Evolutionary conservation across 2,329 filamentous ascomycete species (phyloP).

Genomic region (Alternaria atra): DNA sequence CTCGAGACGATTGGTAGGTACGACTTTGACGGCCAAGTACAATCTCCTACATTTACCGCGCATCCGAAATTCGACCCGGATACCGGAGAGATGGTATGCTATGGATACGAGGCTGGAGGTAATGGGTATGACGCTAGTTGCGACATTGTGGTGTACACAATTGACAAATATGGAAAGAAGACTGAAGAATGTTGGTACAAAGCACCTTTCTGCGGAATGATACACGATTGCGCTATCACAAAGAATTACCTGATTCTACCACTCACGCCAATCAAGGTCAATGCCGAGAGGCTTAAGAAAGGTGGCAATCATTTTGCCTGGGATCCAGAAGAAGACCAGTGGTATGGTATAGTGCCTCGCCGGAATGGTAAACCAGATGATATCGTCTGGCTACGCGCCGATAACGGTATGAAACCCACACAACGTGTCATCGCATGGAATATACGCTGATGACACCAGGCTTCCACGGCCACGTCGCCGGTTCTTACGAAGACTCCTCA

Average conservation of each 20-base stretch:
- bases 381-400: constrained; percentile 62
- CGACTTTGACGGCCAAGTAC: constrained; percentile 53
- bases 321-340: constrained; percentile 63
- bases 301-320: constrained; percentile 55
- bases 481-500: constrained; percentile 52
- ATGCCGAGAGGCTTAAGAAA: constrained; percentile 47
- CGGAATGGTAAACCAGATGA: constrained; percentile 61
- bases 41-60: constrained; percentile 54
- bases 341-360: constrained; percentile 64
- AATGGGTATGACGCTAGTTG: constrained; percentile 43
- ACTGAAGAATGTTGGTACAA: constrained; percentile 54
- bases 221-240: constrained; percentile 53
- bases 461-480: constrained; percentile 56
- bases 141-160: constrained; percentile 54
- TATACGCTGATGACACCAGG: constrained; percentile 22
- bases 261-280: constrained; percentile 50
- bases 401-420: constrained; percentile 55
- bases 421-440: background rate
- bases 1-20: constrained; percentile 53
- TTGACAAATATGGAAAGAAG: constrained; percentile 50
- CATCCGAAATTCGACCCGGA: constrained; percentile 58
- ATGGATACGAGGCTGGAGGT: constrained; percentile 55
- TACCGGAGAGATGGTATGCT: constrained; percentile 54
- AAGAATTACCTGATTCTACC: constrained; percentile 52
- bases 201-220: constrained; percentile 51